Evolutionary conservation across 768 basidiomycete genomes (phyloP).

Genomic region (Crassisporium funariophilum): DNA sequence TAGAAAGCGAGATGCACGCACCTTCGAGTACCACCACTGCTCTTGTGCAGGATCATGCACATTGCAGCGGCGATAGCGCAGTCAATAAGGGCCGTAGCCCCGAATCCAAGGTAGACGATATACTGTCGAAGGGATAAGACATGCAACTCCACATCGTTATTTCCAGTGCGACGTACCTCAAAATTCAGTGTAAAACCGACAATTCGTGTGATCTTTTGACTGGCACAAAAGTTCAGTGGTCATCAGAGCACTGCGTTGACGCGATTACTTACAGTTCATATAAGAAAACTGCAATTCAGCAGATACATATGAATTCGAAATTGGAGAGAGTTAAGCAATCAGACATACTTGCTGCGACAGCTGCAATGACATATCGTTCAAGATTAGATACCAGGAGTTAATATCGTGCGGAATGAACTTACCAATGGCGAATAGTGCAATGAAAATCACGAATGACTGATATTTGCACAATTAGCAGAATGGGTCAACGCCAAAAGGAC

Average conservation of each 20-base stretch:
- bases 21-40: slow-evolving; percentile 23
- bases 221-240: neutral
- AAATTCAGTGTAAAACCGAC: slow-evolving; percentile 20
- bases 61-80: slow-evolving; percentile 31
- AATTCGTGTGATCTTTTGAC: slow-evolving; percentile 17
- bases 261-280: slow-evolving; percentile 20
- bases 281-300: slow-evolving; percentile 18
- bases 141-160: neutral
- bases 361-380: slow-evolving; percentile 6
- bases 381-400: neutral
- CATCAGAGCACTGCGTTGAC: neutral
- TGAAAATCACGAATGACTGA: slow-evolving; percentile 25
- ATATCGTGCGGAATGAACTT: slow-evolving; percentile 1
- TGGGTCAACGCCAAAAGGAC: neutral
- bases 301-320: neutral
- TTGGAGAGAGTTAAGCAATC: neutral
- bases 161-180: slow-evolving; percentile 14
- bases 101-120: slow-evolving; percentile 33
- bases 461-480: neutral
- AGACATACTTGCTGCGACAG: slow-evolving; percentile 24
- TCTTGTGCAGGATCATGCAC: slow-evolving; percentile 34
- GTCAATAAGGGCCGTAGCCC: slow-evolving; percentile 30
- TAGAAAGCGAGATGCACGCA: slow-evolving; percentile 3
- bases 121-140: slow-evolving; percentile 19
- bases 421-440: slow-evolving; percentile 25